These are phyloP conservation scores for Biscogniauxia mediterranea DNA, from an alignment of 2,329 filamentous ascomycete species.

Conservation along the genomic window DNA sequence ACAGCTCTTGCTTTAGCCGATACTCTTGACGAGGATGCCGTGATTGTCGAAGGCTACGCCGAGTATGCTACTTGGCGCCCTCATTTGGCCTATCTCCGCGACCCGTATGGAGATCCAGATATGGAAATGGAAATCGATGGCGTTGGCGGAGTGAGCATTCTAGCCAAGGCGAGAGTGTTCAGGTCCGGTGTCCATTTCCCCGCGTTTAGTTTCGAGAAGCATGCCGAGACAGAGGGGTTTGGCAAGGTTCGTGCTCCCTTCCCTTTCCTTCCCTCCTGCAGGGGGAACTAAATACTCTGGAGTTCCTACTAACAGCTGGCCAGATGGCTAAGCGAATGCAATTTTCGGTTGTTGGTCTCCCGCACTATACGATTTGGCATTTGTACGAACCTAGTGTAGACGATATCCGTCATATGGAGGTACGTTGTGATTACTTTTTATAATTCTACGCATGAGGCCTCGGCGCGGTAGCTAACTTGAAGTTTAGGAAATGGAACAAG, in stretches of 20 bases:
- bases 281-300: slow-evolving; percentile 7
- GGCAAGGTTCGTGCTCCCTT: slow-evolving; percentile 69
- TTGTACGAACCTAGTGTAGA: slow-evolving; percentile 98
- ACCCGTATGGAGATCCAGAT: slow-evolving; percentile 95
- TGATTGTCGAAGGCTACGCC: slow-evolving; percentile 97
- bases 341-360: slow-evolving; percentile 90
- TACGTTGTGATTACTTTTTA: slow-evolving; percentile 32
- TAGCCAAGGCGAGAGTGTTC: slow-evolving; percentile 95
- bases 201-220: slow-evolving; percentile 97
- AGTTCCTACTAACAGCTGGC: slow-evolving; percentile 13
- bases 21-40: slow-evolving; percentile 93
- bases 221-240: slow-evolving; percentile 97
- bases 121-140: slow-evolving; percentile 99
- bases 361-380: slow-evolving; percentile 99
- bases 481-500: slow-evolving; percentile 82
- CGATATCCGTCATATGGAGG: slow-evolving; percentile 95
- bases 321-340: slow-evolving; percentile 97
- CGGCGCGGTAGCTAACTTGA: slow-evolving; percentile 10
- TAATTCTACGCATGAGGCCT: background rate
- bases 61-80: slow-evolving; percentile 98
- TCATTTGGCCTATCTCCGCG: slow-evolving; percentile 92
- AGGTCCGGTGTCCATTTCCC: slow-evolving; percentile 94
- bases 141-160: slow-evolving; percentile 93
- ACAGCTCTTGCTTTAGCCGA: slow-evolving; percentile 91
- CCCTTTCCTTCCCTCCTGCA: slow-evolving; percentile 7